Evolutionary conservation across 768 basidiomycete species (phyloP), one percentile per base, ranked within the genome.

Genomic region (Xanthoconium stramineum): DNA sequence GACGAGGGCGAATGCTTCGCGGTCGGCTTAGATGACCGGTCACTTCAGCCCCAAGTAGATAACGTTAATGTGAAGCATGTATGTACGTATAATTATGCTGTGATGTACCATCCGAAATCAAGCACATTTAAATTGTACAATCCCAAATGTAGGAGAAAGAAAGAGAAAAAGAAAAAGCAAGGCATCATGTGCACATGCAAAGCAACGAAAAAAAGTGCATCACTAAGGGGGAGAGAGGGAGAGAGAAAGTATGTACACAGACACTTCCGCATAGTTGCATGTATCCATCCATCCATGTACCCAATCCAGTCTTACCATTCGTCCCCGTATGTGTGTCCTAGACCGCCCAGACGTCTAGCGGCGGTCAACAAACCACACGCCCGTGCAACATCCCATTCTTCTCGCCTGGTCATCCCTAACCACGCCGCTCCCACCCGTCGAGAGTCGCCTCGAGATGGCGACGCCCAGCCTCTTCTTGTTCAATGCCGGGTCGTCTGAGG

Each of bases 391-490:
- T 2, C 76, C 75, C 7, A 60, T 33, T 2, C 62, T 57, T 3
- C 57, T 38, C 33, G 35, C 2, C 6, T 53, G 52, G 1, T 12
- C 15, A 2, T 56, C 53, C 47, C 57, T 44, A 9, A 53, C 30
- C 3, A 55, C 60, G 8, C 53, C 56, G 8, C 24, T 24, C 24
- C 24, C 24, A 24, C 54, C 42, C 0, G 60, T 51, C 14, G 63
- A 62, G 32, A 55, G 51, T n/a, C 70, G 64, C 32, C 73, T 61
- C 7, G 66, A 37, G n/a, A 71, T 59, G 11, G 67, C 67, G 14
- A 65, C 55, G 32, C 63, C 65, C 52, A 74, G 59, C 17, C 70
- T 60, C 67, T 83, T 85, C 71, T 89, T 89, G 72, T 81, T 83
- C 38, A 78, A 65, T 3, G 75, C 67, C 13, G 78, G 78, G 39